phyloP scores from a whole-genome alignment of 805 yeast genomes.

The Yamadazyma paraphyllophila region DNA sequence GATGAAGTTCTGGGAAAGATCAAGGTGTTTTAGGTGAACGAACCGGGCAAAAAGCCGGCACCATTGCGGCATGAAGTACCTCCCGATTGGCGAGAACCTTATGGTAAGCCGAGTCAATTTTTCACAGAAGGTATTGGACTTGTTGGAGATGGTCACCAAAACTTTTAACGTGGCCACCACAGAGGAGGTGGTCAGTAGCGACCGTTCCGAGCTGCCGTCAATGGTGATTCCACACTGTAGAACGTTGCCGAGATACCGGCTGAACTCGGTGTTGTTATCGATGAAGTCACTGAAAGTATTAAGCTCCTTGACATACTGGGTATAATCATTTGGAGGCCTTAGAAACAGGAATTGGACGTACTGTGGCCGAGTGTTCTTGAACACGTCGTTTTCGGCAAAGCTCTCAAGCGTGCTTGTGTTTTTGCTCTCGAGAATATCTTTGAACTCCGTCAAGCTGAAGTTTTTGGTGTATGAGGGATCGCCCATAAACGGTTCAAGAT shows the following conservation, averaged over 20 bases:
- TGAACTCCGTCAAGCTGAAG: slow-evolving; percentile 16
- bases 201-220: slow-evolving; percentile 25
- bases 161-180: slow-evolving; percentile 28
- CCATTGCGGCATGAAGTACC: slow-evolving; percentile 31
- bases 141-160: slow-evolving; percentile 20
- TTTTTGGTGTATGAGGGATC: slow-evolving; percentile 11
- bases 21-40: slow-evolving; percentile 18
- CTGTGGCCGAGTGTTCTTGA: slow-evolving; percentile 20
- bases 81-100: slow-evolving; percentile 34
- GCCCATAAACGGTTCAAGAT: background rate
- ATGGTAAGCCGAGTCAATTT: slow-evolving; percentile 24
- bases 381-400: slow-evolving; percentile 10
- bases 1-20: slow-evolving; percentile 27
- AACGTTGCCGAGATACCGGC: slow-evolving; percentile 15
- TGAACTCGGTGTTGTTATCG: slow-evolving; percentile 14
- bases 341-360: slow-evolving; percentile 21
- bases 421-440: slow-evolving; percentile 8
- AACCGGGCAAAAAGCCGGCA: slow-evolving; percentile 26
- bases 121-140: slow-evolving; percentile 17
- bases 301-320: slow-evolving; percentile 20
- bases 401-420: background rate
- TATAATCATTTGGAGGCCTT: slow-evolving; percentile 22
- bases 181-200: slow-evolving; percentile 32
- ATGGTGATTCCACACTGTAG: slow-evolving; percentile 23
- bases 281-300: slow-evolving; percentile 18